phyloP scores from a whole-genome alignment of 306 rosid genomes.

The Trifolium pratense region DNA sequence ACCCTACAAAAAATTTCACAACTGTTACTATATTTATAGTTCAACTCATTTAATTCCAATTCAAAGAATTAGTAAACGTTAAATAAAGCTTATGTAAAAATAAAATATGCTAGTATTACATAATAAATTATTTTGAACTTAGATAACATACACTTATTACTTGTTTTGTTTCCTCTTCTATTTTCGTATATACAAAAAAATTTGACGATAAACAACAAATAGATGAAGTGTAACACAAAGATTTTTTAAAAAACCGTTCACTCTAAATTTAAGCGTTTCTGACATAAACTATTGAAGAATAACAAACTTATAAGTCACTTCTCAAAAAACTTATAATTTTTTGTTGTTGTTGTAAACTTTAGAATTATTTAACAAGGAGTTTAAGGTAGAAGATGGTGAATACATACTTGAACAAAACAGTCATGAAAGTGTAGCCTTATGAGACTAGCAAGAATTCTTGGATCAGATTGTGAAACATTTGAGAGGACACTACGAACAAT shows the following conservation, averaged over 20 bases:
- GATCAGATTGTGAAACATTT: slow-evolving; percentile 43
- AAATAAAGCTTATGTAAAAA: background rate
- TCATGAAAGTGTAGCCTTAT: slow-evolving; percentile 58
- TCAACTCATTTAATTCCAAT: background rate
- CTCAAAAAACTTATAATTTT: background rate
- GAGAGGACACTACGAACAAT: slow-evolving; percentile 30
- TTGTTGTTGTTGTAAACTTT: too few species aligned
- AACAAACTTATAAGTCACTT: too few species aligned
- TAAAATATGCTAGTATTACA: background rate
- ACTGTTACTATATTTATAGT: background rate
- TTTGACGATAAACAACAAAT: too few species aligned
- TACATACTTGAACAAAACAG: slow-evolving; percentile 54
- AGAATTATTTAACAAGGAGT: too few species aligned
- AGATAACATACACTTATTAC: too few species aligned
- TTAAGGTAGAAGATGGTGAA: background rate
- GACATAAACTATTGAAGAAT: too few species aligned
- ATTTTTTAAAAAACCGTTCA: too few species aligned
- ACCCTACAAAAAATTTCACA: slow-evolving; percentile 41
- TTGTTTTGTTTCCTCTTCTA: too few species aligned
- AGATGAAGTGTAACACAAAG: too few species aligned
- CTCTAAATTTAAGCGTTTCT: too few species aligned
- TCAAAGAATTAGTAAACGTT: background rate
- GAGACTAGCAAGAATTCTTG: slow-evolving; percentile 52
- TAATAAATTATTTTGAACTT: too few species aligned
- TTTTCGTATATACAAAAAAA: too few species aligned